Conservation (phyloP, 1,284 basidiomycete genomes). For the Trichosporon inkin region DNA sequence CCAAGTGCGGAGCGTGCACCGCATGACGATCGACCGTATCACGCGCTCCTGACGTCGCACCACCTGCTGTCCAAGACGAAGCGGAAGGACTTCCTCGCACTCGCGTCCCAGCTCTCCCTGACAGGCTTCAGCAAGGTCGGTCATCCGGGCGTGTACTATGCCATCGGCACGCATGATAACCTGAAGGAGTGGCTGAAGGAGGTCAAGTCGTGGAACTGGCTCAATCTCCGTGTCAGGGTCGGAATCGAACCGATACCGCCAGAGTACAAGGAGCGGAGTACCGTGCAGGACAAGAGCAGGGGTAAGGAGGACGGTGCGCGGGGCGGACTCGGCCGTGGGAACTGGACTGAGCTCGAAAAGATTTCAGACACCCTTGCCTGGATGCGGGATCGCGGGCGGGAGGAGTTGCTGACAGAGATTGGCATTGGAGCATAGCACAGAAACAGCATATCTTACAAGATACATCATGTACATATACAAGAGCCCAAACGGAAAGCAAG, state of each 20-base stretch:
- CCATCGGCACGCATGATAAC: conserved; percentile 56
- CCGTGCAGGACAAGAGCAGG: conserved; percentile 16
- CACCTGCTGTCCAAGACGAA: conserved; percentile 67
- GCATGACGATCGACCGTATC: conserved; percentile 45
- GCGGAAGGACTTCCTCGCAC: conserved; percentile 60
- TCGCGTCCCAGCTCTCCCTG: conserved; percentile 59
- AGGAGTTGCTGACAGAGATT: conserved; percentile 60
- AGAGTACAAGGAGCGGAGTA: conserved; percentile 47
- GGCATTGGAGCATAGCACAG: conserved; percentile 56
- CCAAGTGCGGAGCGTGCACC: background rate
- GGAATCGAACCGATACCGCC: conserved; percentile 26
- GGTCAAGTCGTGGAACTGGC: conserved; percentile 72
- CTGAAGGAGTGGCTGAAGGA: conserved; percentile 63
- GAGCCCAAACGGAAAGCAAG: conserved; percentile 2
- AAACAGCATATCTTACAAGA: background rate
- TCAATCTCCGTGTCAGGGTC: conserved; percentile 63
- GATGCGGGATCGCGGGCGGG: conserved; percentile 57
- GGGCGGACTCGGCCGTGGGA: conserved; percentile 39
- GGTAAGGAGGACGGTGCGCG: conserved; percentile 31
- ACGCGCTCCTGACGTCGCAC: conserved; percentile 67
- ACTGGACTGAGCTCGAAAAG: conserved; percentile 60
- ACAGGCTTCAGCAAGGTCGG: conserved; percentile 68
- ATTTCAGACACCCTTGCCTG: conserved; percentile 65
- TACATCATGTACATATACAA: conserved; percentile 3
- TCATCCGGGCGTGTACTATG: conserved; percentile 69